Base-by-base conservation (phyloP, 2,329 filamentous ascomycete genomes). In the Albifimbria verrucaria region DNA sequence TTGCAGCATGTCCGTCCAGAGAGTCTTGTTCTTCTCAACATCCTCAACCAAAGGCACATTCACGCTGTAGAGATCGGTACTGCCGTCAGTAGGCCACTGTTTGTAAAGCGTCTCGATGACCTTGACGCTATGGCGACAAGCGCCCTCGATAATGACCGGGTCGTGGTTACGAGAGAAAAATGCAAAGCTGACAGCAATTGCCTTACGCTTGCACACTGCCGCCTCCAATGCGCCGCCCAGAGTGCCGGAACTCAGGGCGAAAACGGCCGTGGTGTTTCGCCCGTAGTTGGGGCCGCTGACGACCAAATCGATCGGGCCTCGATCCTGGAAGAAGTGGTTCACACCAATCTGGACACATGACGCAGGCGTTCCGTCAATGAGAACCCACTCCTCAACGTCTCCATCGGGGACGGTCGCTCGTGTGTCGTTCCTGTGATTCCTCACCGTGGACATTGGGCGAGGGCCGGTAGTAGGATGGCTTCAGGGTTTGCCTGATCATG, bases 151-250 rank as follows among this genome's bases (percentile, higher is more conserved):
- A 60, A 96, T 85, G 22, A 80, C 78, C 2, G 89, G 87, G 62
- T 96, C 89, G 69, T 97, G 92, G 67, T 90, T 89, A 54, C 86
- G 81, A 52, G 86, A 85, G 72, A 92, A 94, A 73, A 97, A 97
- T 21, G 93, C 94, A 68, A 91, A 99, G 48, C 86, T 91, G 41
- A 99, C 73, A 0, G 94, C 94, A 58, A 99, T 88, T 12, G 90
- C 80, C 62, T 79, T 85, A 56, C 77, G 78, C 39, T 80, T 80
- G 64, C 87, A 92, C 1, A 88, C 80, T 2, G 89, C 89, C 7
- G 85, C 89, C 73, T 93, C 89, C 64, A 93, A 76, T 0, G 89
- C 89, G 0, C 83, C 89, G 43, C 89, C 89, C 51, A 93, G 73
- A 0, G 90, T 93, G 41, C 90, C 90, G 52, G 86, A 90, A 57